phyloP scores from a whole-genome alignment of 257 asterid genomes.

The Petunia secreta region DNA sequence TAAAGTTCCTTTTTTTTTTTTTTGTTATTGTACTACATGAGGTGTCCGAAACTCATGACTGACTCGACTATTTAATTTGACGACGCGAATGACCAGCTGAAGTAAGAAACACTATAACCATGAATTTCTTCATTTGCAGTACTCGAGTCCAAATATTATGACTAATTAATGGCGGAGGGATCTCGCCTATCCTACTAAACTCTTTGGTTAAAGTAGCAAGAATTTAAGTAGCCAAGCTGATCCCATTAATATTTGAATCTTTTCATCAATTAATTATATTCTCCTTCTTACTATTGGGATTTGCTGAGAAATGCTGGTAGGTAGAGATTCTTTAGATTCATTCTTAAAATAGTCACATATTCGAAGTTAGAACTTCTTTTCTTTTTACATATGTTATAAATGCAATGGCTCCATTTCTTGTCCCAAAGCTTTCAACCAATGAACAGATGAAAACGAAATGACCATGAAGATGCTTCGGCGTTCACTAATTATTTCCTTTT shows the following conservation, averaged over 20 bases:
- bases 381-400: neutral
- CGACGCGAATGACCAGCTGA: too few relatives aligned
- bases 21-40: too few relatives aligned
- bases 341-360: conserved; percentile 24
- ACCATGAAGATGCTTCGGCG: conserved; percentile 25
- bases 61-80: too few relatives aligned
- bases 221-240: conserved; percentile 1
- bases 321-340: neutral
- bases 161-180: too few relatives aligned
- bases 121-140: too few relatives aligned
- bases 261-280: neutral
- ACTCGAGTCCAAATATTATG: too few relatives aligned
- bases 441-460: conserved; percentile 27
- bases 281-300: conserved; percentile 24
- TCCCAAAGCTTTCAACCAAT: conserved; percentile 16
- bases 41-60: too few relatives aligned
- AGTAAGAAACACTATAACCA: too few relatives aligned
- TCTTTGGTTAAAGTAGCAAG: neutral
- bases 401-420: neutral
- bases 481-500: conserved; percentile 4
- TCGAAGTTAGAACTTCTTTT: neutral
- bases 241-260: conserved; percentile 12
- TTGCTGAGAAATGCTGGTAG: conserved; percentile 6
- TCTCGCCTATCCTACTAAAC: too few relatives aligned
- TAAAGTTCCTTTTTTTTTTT: neutral